Conservation (phyloP, 371 early-diverging fungal species). For the Haplosporangium sp. region DNA sequence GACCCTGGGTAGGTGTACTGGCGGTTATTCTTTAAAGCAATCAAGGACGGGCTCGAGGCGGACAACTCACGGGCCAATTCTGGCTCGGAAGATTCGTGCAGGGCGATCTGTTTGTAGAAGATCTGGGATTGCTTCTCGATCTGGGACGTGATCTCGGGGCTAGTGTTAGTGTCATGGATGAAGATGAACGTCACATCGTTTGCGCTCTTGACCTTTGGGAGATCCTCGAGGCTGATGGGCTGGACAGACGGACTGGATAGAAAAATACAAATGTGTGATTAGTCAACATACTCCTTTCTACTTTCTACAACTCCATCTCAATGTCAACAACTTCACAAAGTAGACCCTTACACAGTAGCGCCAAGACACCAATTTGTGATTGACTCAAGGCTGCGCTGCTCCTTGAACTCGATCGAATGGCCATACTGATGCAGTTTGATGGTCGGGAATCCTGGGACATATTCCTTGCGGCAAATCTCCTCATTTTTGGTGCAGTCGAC, state of each 20-base stretch:
- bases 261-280: neutral
- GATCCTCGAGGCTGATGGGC: conserved; percentile 10
- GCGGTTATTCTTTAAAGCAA: conserved; percentile 47
- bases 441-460: conserved; percentile 86
- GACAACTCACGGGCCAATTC: conserved; percentile 26
- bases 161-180: conserved; percentile 16
- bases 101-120: conserved; percentile 27
- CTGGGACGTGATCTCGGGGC: conserved; percentile 12
- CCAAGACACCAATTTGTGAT: conserved; percentile 65
- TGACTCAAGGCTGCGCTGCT: conserved; percentile 65
- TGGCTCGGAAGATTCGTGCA: conserved; percentile 23
- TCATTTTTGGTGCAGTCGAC: conserved; percentile 81
- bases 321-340: neutral
- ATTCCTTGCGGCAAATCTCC: conserved; percentile 65
- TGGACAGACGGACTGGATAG: conserved; percentile 35
- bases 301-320: too few relatives aligned
- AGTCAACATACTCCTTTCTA: neutral
- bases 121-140: conserved; percentile 43
- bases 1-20: conserved; percentile 33
- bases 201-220: conserved; percentile 10
- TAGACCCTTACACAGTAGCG: conserved; percentile 34
- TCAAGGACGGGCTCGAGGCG: conserved; percentile 17
- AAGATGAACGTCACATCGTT: conserved; percentile 45
- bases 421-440: conserved; percentile 74
- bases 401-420: conserved; percentile 59